Conservation (phyloP, 306 rosid species). For the Alnus glutinosa region DNA sequence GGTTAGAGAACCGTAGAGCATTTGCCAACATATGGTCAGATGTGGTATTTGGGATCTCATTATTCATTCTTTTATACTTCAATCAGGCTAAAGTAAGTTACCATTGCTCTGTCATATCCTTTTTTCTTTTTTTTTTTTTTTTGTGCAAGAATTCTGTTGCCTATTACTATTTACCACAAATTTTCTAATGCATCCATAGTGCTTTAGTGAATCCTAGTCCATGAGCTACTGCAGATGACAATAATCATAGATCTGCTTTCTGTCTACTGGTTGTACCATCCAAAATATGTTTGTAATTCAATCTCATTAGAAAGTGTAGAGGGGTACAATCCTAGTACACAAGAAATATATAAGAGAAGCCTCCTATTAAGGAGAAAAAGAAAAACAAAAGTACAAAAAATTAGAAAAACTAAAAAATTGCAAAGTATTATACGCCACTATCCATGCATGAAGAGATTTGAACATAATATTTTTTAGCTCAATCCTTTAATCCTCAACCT, state of each 20-base stretch:
- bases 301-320: no score
- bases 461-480: no score
- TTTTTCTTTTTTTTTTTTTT: slow-evolving; percentile 9
- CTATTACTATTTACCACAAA: slow-evolving; percentile 4
- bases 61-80: slow-evolving; percentile 84
- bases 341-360: no score
- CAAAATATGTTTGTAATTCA: background rate
- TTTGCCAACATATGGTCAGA: slow-evolving; percentile 99
- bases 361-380: no score
- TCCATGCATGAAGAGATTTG: no score
- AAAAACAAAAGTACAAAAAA: no score
- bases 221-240: background rate
- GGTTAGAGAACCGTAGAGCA: slow-evolving; percentile 84
- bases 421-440: no score
- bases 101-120: slow-evolving; percentile 16
- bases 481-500: no score
- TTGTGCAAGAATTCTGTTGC: slow-evolving; percentile 4
- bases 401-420: no score
- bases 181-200: slow-evolving; percentile 1
- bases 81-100: slow-evolving; percentile 84
- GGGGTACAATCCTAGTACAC: no score
- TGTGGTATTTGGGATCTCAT: slow-evolving; percentile 76
- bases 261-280: background rate
- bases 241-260: background rate
- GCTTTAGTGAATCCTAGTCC: background rate